Base-by-base conservation (phyloP, 192 early-diverging fungal species). In the Gonapodya prolifera region DNA sequence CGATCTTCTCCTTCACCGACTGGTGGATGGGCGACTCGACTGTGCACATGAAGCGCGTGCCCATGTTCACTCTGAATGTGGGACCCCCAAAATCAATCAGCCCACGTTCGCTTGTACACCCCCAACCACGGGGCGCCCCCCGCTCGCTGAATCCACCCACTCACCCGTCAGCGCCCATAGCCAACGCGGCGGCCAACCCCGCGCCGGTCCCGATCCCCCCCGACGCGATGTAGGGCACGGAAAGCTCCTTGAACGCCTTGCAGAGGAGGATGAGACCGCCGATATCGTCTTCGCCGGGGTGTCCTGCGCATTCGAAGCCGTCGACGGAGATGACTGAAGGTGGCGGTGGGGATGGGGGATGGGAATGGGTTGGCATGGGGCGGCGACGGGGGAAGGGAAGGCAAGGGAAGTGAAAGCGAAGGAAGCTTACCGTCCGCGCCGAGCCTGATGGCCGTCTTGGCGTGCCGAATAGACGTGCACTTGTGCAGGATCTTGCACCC, bases 21-120 rank as follows among this genome's bases (percentile, higher is more conserved):
- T 89, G 79, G 82, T 93, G 91, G 74, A 92, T 89, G 45, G 91
- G 91, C 0, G 89, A 75, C 78, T 94, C 93, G 35, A 85, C 82
- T 0, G 92, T 92, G 83, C 89, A 91, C 90, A 94, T 88, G 87
- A 94, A 94, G n/a, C 93, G 90, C 13, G 93, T 94, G 69, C 93
- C 92, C 91, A 92, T 92, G 82, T 92, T 92, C 77, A 93, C 82
- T 69, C 91, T 91, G 79, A 13, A 32, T 2, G 29, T 2, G 28
- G 71, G 28, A 30, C 2, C 31, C 8, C 29, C 18, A 73, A 29
- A 8, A 80, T 82, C 2, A 34, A 33, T n/a, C n/a, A n/a, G n/a
- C n/a, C n/a, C n/a, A n/a, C n/a, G n/a, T n/a, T n/a, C n/a, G n/a
- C n/a, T n/a, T n/a, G n/a, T n/a, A n/a, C n/a, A n/a, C n/a, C n/a